Evolutionary conservation across 495 filamentous ascomycete genomes (phyloP).

Genomic region (Talaromyces proteolyticus): DNA sequence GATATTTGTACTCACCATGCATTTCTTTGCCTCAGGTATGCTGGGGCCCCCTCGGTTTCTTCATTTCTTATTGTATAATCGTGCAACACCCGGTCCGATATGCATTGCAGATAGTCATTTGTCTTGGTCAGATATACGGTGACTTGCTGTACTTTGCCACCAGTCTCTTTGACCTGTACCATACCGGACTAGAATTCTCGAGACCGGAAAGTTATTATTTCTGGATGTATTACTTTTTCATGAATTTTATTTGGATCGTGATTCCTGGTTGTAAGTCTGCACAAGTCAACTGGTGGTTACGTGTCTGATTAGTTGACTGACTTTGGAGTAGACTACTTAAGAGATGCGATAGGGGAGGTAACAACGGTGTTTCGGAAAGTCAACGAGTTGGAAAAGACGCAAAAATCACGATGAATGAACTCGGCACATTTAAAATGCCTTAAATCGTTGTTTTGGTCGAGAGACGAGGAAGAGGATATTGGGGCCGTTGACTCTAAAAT

Average conservation of each 20-base stretch:
- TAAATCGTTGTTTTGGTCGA: too few relatives aligned
- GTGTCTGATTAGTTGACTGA: background rate
- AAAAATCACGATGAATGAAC: too few relatives aligned
- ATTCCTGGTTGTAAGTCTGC: constrained; percentile 60
- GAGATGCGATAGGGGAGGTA: background rate
- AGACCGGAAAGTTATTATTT: constrained; percentile 78
- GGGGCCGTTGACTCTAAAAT: too few relatives aligned
- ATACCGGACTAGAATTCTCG: constrained; percentile 52
- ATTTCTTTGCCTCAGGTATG: constrained; percentile 33
- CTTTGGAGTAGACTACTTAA: background rate
- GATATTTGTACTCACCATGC: background rate
- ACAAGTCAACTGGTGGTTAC: background rate
- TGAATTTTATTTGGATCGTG: constrained; percentile 88
- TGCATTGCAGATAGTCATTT: constrained; percentile 65
- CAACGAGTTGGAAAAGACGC: background rate
- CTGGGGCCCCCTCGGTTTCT: constrained; percentile 80
- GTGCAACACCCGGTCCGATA: constrained; percentile 55
- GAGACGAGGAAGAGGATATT: too few relatives aligned
- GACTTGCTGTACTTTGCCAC: constrained; percentile 82
- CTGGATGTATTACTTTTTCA: constrained; percentile 84
- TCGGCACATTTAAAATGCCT: too few relatives aligned
- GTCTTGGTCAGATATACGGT: constrained; percentile 79
- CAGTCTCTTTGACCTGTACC: constrained; percentile 59
- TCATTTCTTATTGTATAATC: constrained; percentile 54
- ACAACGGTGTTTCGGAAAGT: background rate